A percentile compares a stretch with the other conserved stretches of the same genome.
Evolutionary conservation across 805 yeast genomes (phyloP).

Genomic region (Sporopachydermia lactativora): DNA sequence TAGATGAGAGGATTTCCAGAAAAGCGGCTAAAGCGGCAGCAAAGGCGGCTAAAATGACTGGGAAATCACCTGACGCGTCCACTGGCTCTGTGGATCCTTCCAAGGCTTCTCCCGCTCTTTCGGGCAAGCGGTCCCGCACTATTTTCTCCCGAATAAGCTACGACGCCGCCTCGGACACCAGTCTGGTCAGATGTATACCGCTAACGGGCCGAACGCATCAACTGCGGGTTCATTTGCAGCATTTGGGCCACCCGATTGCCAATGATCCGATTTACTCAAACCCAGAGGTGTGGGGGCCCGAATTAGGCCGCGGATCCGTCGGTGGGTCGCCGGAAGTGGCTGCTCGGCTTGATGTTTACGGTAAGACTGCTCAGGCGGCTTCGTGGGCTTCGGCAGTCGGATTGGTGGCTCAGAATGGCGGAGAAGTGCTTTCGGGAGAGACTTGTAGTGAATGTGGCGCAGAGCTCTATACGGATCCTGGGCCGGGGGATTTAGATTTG

Average conservation of each 20-base stretch:
- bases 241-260: constrained; percentile 77
- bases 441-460: constrained; percentile 54
- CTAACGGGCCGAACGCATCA: constrained; percentile 92
- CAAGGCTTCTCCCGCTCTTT: no score
- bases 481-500: constrained; percentile 70
- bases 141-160: constrained; percentile 51
- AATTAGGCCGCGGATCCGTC: constrained; percentile 47
- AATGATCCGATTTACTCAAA: constrained; percentile 89
- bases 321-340: constrained; percentile 36
- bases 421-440: constrained; percentile 51
- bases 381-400: constrained; percentile 45
- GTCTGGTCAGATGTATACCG: constrained; percentile 76
- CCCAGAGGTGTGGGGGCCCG: constrained; percentile 63
- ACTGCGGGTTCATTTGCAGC: constrained; percentile 84
- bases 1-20: no score
- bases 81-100: no score
- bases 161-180: constrained; percentile 40
- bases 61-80: no score
- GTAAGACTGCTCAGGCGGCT: constrained; percentile 53
- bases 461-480: constrained; percentile 75
- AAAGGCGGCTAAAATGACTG: no score
- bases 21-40: background rate
- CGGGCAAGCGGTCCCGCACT: constrained; percentile 67
- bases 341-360: constrained; percentile 41
- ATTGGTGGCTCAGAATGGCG: constrained; percentile 20